Base-by-base conservation (phyloP, 2,329 filamentous ascomycete species). In the Rhynchosporium graminicola region DNA sequence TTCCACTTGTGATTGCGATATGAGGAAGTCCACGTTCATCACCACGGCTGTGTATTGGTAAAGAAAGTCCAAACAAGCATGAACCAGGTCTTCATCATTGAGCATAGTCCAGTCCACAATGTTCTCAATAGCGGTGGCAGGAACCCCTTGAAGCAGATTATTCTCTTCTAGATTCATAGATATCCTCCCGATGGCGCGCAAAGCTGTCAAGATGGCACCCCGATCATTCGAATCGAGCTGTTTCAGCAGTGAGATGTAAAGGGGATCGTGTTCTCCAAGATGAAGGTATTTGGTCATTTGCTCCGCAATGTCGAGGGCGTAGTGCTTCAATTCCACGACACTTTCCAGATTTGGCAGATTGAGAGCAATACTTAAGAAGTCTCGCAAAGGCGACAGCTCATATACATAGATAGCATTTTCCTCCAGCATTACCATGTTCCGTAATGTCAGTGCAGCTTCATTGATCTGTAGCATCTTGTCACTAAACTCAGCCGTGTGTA, bases 361-460 rank as follows among this genome's bases (percentile, higher is more conserved):
- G 50, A 97, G 80, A 29, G 91, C 82, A 65, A 98, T 90, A 72
- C 91, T 90, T 61, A 98, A 80, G 56, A 96, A 83, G 70, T 97
- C 93, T 72, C 89, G 88, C 45, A 96, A 79, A 0, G 92, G 82
- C 15, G 85, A 85, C 64, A 94, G 87, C 29, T 89, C 86, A 4
- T 91, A 84, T 70, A 96, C 83, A 74, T 92, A 95, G 29, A 83
- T 78, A 0, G 94, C 94, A 73, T 99, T 99, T 65, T 97, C 92
- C 28, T 88, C 85, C 26, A 97, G 80, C 76, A 96, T 90, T n/a
- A 93, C 88, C 92, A 99, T 97, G 75, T 99, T 99, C 57, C 95
- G 87, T 48, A 98, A 81, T 20, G 96, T 93, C 52, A 98, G 80
- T 26, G 89, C 87, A 2, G 95, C 92, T 76, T 98, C 93, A 29